Conservation (phyloP, 2,329 filamentous ascomycete genomes). For the Curvularia spicifera region DNA sequence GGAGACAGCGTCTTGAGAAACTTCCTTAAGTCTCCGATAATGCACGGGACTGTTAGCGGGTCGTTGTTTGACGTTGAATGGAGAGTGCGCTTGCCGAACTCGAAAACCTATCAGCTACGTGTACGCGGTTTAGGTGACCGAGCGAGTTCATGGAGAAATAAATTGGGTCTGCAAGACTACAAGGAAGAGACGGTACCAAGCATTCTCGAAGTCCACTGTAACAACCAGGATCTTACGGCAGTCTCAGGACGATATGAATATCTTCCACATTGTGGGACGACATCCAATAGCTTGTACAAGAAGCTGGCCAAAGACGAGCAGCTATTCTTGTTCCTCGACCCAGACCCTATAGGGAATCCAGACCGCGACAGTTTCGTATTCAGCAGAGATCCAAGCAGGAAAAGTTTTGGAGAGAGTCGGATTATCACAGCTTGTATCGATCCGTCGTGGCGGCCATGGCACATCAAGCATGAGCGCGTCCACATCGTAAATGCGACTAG, state of each 20-base stretch:
- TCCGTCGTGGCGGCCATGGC: slow-evolving; percentile 40
- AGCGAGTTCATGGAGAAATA: slow-evolving; percentile 47
- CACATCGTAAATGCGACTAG: slow-evolving; percentile 11
- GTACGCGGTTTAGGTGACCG: slow-evolving; percentile 29
- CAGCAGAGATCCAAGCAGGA: slow-evolving; percentile 55
- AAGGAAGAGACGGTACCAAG: slow-evolving; percentile 54
- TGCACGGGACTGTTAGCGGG: slow-evolving; percentile 18
- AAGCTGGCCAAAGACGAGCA: slow-evolving; percentile 34
- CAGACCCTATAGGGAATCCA: slow-evolving; percentile 56
- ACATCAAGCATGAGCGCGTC: slow-evolving; percentile 11
- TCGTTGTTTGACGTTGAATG: slow-evolving; percentile 30
- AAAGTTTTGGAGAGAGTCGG: slow-evolving; percentile 57
- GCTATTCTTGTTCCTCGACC: slow-evolving; percentile 66
- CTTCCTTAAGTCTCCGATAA: slow-evolving; percentile 44
- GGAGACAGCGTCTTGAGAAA: slow-evolving; percentile 52
- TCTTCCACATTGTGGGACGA: slow-evolving; percentile 64
- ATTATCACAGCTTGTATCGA: slow-evolving; percentile 56
- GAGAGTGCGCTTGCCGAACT: slow-evolving; percentile 32
- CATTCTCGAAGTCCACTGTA: slow-evolving; percentile 51
- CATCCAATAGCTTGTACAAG: slow-evolving; percentile 62
- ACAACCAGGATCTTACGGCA: slow-evolving; percentile 34
- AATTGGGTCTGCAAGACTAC: slow-evolving; percentile 48
- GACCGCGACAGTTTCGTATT: slow-evolving; percentile 64
- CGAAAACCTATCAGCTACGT: slow-evolving; percentile 12
- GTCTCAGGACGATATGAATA: slow-evolving; percentile 60